Conservation (phyloP, 306 rosid species). For the Clitoria ternatea region DNA sequence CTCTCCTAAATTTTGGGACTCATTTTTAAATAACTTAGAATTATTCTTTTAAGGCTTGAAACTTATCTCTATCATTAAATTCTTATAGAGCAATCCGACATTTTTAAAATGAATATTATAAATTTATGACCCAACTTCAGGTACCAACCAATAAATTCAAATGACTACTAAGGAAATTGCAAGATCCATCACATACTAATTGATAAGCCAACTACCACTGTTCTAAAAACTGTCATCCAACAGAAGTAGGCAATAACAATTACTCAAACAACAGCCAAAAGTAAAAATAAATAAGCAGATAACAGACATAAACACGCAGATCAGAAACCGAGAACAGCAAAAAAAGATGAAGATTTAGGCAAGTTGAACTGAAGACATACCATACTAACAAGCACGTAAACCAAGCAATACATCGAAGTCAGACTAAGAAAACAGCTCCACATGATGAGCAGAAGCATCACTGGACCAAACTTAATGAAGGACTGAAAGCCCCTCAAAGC, state of each 20-base stretch:
- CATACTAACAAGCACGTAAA: constrained; percentile 85
- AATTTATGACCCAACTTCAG: background rate
- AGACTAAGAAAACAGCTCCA: constrained; percentile 95
- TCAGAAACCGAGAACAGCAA: constrained; percentile 16
- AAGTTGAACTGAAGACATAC: constrained; percentile 41
- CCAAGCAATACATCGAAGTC: constrained; percentile 88
- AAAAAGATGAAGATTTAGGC: constrained; percentile 5
- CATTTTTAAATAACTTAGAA: background rate
- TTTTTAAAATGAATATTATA: background rate
- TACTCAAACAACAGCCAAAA: background rate
- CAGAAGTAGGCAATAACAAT: background rate
- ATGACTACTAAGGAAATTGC: background rate
- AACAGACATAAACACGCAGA: background rate
- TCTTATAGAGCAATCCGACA: background rate
- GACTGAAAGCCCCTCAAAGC: constrained; percentile 73
- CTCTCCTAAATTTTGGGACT: background rate
- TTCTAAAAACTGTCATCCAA: constrained; percentile 7
- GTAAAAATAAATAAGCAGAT: background rate
- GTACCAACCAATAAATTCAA: background rate
- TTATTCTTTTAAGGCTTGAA: background rate
- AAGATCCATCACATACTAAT: background rate
- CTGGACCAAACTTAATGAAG: constrained; percentile 63
- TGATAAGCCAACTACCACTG: background rate
- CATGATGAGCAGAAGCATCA: constrained; percentile 79
- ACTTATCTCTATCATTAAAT: background rate